Evolutionary conservation across 2,329 filamentous ascomycete genomes (phyloP).

Genomic region (Cladobotryum protrusum): DNA sequence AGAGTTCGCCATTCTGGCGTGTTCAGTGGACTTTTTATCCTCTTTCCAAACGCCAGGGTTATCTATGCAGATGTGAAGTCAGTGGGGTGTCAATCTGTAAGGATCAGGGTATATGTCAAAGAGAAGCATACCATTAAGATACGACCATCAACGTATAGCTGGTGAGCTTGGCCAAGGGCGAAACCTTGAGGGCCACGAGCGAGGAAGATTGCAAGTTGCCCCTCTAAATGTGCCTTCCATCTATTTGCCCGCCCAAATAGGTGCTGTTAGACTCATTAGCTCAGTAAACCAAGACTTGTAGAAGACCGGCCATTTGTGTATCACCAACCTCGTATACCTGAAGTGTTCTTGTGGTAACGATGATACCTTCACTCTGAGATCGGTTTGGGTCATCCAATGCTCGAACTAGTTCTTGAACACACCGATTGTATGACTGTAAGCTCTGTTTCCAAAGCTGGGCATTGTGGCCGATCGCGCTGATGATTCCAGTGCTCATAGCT

Average conservation of each 20-base stretch:
- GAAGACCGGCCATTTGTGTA: background rate
- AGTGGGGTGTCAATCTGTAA: background rate
- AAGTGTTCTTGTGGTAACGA: slow-evolving; percentile 13
- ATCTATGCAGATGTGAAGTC: slow-evolving; percentile 3
- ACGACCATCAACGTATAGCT: slow-evolving; percentile 17
- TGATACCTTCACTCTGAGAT: slow-evolving; percentile 12
- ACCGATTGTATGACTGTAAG: slow-evolving; percentile 16
- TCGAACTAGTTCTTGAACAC: slow-evolving; percentile 14
- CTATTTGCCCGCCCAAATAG: slow-evolving; percentile 9
- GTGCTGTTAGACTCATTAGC: background rate
- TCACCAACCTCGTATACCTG: slow-evolving; percentile 18
- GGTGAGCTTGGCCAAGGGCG: slow-evolving; percentile 13
- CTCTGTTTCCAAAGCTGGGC: slow-evolving; percentile 17
- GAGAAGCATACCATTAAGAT: slow-evolving; percentile 15
- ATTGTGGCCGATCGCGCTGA: slow-evolving; percentile 15
- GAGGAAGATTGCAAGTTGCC: slow-evolving; percentile 14
- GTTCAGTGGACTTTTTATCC: slow-evolving; percentile 20
- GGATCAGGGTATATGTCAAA: background rate
- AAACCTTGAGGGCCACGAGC: slow-evolving; percentile 12
- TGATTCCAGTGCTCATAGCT: slow-evolving; percentile 17
- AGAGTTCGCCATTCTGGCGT: slow-evolving; percentile 26
- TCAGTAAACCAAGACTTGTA: background rate
- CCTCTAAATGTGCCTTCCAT: slow-evolving; percentile 15
- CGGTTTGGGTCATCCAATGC: slow-evolving; percentile 9
- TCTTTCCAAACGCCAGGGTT: slow-evolving; percentile 13